Evolutionary conservation across 768 basidiomycete species (phyloP).

Genomic region (Mycena maculata): DNA sequence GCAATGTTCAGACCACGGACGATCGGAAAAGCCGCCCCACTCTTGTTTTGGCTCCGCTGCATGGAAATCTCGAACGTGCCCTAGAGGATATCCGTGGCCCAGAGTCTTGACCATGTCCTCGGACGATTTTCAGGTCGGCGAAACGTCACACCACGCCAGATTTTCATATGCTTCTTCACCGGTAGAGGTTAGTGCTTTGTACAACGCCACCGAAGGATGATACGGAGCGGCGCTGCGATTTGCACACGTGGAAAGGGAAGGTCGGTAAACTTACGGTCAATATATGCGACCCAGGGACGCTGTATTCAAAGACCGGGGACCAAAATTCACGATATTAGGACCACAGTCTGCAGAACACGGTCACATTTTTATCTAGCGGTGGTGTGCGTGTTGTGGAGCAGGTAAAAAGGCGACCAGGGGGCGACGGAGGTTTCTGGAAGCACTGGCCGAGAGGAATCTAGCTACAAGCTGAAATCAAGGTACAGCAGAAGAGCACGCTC

Average conservation of each 20-base stretch:
- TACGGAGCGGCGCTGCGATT: constrained; percentile 14
- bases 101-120: constrained; percentile 19
- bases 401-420: not conserved
- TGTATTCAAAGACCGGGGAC: constrained; percentile 9
- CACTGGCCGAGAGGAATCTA: constrained; percentile 10
- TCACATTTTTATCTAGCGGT: not conserved
- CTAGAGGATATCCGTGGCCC: constrained; percentile 15
- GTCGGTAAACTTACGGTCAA: constrained; percentile 22
- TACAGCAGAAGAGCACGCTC: constrained; percentile 25
- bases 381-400: not conserved
- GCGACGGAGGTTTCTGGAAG: constrained; percentile 1
- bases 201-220: constrained; percentile 26
- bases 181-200: constrained; percentile 17
- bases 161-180: constrained; percentile 28
- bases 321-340: constrained; percentile 12
- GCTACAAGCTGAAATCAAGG: constrained; percentile 27
- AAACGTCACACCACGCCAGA: constrained; percentile 27
- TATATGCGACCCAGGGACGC: constrained; percentile 18
- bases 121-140: constrained; percentile 3
- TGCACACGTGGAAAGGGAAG: constrained; percentile 26
- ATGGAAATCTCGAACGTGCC: constrained; percentile 12
- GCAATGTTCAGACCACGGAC: not conserved
- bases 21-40: not conserved
- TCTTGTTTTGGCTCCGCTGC: constrained; percentile 22
- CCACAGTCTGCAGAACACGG: not conserved